Evolutionary conservation across 1,284 basidiomycete species (phyloP).

Genomic region (Cutaneotrichosporon curvatum): DNA sequence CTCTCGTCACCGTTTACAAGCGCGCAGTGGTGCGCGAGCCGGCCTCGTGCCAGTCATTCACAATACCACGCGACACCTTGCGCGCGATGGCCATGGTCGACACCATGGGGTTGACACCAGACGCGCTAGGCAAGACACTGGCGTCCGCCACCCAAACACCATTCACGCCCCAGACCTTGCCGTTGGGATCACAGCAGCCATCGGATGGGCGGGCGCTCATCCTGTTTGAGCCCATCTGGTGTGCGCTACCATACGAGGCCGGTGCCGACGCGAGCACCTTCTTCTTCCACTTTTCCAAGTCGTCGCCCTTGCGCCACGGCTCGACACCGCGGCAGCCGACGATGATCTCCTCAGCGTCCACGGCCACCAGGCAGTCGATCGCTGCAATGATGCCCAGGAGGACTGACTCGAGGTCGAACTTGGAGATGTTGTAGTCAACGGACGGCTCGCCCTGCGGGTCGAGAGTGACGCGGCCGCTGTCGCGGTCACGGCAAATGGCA

Average conservation of each 20-base stretch:
- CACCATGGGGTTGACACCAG: slow-evolving; percentile 50
- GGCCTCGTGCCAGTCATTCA: background rate
- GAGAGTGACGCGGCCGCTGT: slow-evolving; percentile 39
- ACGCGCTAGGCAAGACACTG: slow-evolving; percentile 43
- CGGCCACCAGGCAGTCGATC: slow-evolving; percentile 44
- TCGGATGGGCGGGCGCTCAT: slow-evolving; percentile 41
- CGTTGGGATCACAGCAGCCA: slow-evolving; percentile 44
- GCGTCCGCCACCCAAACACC: slow-evolving; percentile 50
- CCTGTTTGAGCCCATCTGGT: slow-evolving; percentile 48
- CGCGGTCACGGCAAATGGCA: slow-evolving; percentile 23
- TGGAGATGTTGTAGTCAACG: slow-evolving; percentile 44
- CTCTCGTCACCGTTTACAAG: too few relatives aligned
- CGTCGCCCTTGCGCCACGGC: slow-evolving; percentile 18
- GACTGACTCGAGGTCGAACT: slow-evolving; percentile 41
- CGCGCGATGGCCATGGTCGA: slow-evolving; percentile 33
- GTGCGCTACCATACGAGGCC: slow-evolving; percentile 27
- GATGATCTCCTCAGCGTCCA: slow-evolving; percentile 46
- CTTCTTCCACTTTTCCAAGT: slow-evolving; percentile 28
- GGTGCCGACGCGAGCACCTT: slow-evolving; percentile 22
- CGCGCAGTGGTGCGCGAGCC: too few relatives aligned
- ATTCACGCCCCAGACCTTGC: slow-evolving; percentile 46
- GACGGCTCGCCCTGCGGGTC: slow-evolving; percentile 41
- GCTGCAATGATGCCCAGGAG: slow-evolving; percentile 42
- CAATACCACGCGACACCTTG: slow-evolving; percentile 14
- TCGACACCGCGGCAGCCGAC: slow-evolving; percentile 38